Conservation (phyloP, 495 filamentous ascomycete genomes). For the Sphaerosporella brunnea region DNA sequence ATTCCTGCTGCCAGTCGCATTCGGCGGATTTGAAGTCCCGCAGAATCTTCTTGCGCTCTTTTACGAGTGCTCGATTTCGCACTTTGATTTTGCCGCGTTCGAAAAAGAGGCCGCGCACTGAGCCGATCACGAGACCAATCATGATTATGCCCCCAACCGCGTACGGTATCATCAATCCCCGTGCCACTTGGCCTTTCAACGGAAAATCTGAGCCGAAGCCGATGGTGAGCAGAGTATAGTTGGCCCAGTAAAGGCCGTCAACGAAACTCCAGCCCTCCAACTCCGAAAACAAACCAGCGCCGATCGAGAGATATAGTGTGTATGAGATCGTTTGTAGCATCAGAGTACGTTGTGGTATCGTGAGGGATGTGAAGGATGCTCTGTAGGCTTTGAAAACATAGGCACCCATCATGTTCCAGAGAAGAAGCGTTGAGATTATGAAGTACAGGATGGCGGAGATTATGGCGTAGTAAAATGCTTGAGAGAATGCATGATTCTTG, state of each 20-base stretch:
- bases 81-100: conserved; percentile 58
- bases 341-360: conserved; percentile 55
- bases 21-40: conserved; percentile 13
- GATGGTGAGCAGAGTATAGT: conserved; percentile 70
- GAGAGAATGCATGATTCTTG: conserved; percentile 39
- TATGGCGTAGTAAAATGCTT: conserved; percentile 68
- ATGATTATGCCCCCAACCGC: conserved; percentile 65
- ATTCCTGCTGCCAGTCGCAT: conserved; percentile 45
- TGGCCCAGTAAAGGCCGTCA: conserved; percentile 67
- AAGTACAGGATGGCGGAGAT: conserved; percentile 63
- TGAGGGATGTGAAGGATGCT: conserved; percentile 31
- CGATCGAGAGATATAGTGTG: conserved; percentile 54
- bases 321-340: conserved; percentile 80
- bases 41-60: conserved; percentile 40
- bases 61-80: conserved; percentile 50
- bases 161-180: conserved; percentile 58
- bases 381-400: conserved; percentile 21
- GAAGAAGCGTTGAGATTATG: conserved; percentile 51
- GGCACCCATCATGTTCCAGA: conserved; percentile 51
- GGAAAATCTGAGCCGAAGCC: conserved; percentile 51
- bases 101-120: conserved; percentile 60
- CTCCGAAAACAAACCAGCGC: conserved; percentile 49
- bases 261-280: conserved; percentile 66
- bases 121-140: conserved; percentile 69
- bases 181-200: conserved; percentile 38